phyloP scores from a whole-genome alignment of 441 rosid genomes.

The Pelargonium fulgidum region DNA sequence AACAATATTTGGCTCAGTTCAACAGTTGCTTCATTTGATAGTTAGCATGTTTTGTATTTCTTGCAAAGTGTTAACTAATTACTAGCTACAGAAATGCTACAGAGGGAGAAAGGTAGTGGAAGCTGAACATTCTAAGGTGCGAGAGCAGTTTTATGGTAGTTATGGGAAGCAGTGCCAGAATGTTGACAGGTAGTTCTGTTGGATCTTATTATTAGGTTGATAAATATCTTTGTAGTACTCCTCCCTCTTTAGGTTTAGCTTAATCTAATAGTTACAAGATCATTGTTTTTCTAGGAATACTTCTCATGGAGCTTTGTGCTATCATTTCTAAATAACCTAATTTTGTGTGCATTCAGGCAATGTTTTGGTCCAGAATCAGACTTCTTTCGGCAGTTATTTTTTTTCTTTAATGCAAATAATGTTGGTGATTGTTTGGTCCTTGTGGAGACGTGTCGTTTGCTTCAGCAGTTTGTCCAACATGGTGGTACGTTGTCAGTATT shows the following conservation, averaged over 20 bases:
- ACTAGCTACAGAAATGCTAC: constrained; percentile 76
- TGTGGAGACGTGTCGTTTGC: constrained; percentile 58
- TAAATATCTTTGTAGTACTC: no score
- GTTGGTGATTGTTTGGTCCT: constrained; percentile 52
- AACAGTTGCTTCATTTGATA: constrained; percentile 17
- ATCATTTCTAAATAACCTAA: constrained; percentile 13
- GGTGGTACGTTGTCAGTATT: constrained; percentile 37
- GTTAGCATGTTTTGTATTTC: constrained; percentile 13
- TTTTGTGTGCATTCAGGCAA: constrained; percentile 43
- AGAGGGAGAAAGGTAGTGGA: constrained; percentile 76
- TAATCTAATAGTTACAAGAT: not conserved
- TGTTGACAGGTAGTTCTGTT: constrained; percentile 53
- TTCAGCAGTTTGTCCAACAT: constrained; percentile 46
- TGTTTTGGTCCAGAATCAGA: constrained; percentile 83
- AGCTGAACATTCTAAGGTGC: constrained; percentile 53
- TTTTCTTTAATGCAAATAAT: constrained; percentile 62
- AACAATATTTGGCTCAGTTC: constrained; percentile 1
- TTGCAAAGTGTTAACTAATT: constrained; percentile 36
- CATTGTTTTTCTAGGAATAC: not conserved
- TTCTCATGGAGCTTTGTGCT: not conserved
- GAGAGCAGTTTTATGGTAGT: constrained; percentile 53
- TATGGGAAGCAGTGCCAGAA: constrained; percentile 62
- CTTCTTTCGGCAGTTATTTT: constrained; percentile 66
- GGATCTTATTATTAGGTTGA: not conserved
- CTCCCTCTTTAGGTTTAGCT: not conserved